Evolutionary conservation across 2,329 filamentous ascomycete genomes (phyloP).

Genomic region (Trichoderma koningiopsis): DNA sequence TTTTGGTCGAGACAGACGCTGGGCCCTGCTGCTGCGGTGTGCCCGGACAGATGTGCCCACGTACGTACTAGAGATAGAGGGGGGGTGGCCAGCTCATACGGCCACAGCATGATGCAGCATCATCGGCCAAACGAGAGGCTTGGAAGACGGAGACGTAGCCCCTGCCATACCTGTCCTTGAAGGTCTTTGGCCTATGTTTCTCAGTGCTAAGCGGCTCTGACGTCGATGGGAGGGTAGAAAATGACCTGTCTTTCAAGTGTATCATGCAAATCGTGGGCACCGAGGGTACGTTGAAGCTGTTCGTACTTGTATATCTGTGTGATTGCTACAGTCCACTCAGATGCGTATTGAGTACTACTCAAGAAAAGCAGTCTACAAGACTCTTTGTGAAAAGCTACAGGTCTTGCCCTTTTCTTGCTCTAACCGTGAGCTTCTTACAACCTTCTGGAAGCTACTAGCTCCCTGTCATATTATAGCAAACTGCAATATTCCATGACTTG

Average conservation of each 20-base stretch:
- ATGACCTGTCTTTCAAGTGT: not conserved
- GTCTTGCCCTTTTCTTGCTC: not conserved
- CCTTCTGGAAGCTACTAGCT: constrained; percentile 17
- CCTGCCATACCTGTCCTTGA: constrained; percentile 12
- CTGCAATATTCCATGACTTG: constrained; percentile 20
- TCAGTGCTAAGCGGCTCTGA: not conserved
- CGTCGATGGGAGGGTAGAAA: not conserved
- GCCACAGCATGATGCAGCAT: constrained; percentile 12
- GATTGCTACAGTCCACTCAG: not conserved
- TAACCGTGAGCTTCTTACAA: not conserved
- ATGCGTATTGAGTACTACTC: not conserved
- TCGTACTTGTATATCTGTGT: constrained; percentile 1
- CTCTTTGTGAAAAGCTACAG: not conserved
- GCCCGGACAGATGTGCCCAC: constrained; percentile 17
- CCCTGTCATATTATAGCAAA: constrained; percentile 5
- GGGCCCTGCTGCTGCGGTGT: constrained; percentile 14
- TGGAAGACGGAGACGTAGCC: not conserved
- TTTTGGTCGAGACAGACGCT: constrained; percentile 12
- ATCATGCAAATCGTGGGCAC: not conserved
- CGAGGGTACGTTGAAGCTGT: not conserved
- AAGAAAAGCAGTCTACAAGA: not conserved
- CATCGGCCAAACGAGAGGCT: constrained; percentile 10
- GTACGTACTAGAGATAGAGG: not conserved
- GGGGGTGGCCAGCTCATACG: constrained; percentile 22
- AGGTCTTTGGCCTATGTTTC: not conserved